Evolutionary conservation across 2,329 filamentous ascomycete species (phyloP), one percentile per base, ranked within the genome.

Genomic region (Cryphonectria parasitica): DNA sequence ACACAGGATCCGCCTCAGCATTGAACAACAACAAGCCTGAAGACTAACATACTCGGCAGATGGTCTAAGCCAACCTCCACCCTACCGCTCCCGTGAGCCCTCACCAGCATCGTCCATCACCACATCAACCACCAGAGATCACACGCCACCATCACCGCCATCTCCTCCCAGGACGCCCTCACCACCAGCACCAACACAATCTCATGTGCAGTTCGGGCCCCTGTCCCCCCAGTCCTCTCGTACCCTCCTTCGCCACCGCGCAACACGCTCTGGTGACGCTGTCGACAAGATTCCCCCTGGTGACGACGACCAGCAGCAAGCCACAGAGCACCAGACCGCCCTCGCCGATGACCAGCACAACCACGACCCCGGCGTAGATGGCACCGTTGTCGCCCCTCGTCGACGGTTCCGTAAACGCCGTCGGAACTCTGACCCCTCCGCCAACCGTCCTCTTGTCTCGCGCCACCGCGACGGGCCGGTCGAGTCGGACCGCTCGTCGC

Each of bases 151-250:
- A 72, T 79, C 0, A 74, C 78, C 1, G 1, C 65, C 68, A 13
- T 15, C 41, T 39, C 75, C 69, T 71, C 73, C 15, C 71, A 79
- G 31, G 85, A 85, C 71, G 82, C 82, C 0, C 84, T 87, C 1
- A 74, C 78, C 1, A 6, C 66, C 68, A 10, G 41, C 52, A 60
- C 66, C 58, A 31, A 69, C 69, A 49, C 58, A 67, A 1, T 71
- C 69, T 8, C 71, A 71, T 49, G 71, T 73, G 31, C 71, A 71
- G 34, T 87, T 86, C 68, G 80, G 82, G 2, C 85, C 85, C 0
- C 75, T 87, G 56, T 87, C 85, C 2, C 85, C 85, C 0, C 82
- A 83, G 67, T 86, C 84, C 22, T 82, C 82, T 0, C 80, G 77
- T 68, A 85, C 84, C 0, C 82, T 86, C 75, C 77, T 79, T 28